Evolutionary conservation across 345 rosid species (phyloP), one percentile per base, ranked within the genome.

Genomic region (Ceriops decandra): DNA sequence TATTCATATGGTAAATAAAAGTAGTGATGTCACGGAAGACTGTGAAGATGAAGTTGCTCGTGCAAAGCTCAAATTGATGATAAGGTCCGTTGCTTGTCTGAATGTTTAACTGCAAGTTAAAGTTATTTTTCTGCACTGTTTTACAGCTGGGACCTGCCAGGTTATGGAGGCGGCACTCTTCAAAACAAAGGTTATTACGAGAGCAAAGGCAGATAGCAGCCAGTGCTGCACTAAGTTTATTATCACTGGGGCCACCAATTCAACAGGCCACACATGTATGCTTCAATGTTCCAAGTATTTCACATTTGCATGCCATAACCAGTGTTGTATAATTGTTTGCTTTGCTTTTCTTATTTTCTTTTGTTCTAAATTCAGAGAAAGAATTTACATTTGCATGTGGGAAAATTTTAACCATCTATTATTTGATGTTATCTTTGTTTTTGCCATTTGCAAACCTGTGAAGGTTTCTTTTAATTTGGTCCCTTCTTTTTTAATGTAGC

Each of bases 21-120:
- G 69, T 70, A 78, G 64, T 67, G 66, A 69, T 60, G 78, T 65
- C 57, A 65, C 76, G 71, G 74, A 68, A 76, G 63, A 60, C 49
- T 7, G 30, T 19, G 80, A 82, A 54, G 86, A 87, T 77, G 91
- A 84, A 83, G 85, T 85, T 82, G 82, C 87, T 1, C 76, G 74
- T 67, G 95, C 98, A 79, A 90, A 88, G 79, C 88, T 91, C 72
- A 91, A 84, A 84, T 79, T 90, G 86, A 88, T 90, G 71, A 73
- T 88, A 73, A 90, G 98, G 99, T 95, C 75, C 66, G 46, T 62
- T 66, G 72, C 78, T 76, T 54, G 54, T 71, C 64, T 42, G 20
- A 64, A 42, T 31, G 31, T 30, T 68, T 46, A n/a, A 32, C 68
- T 57, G 30, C 51, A 57, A 71, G 56, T 31, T 70, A 27, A 62